Evolutionary conservation across 1,284 basidiomycete genomes (phyloP), one percentile per base, ranked within the genome.

Genomic region (Schizophyllum amplum): DNA sequence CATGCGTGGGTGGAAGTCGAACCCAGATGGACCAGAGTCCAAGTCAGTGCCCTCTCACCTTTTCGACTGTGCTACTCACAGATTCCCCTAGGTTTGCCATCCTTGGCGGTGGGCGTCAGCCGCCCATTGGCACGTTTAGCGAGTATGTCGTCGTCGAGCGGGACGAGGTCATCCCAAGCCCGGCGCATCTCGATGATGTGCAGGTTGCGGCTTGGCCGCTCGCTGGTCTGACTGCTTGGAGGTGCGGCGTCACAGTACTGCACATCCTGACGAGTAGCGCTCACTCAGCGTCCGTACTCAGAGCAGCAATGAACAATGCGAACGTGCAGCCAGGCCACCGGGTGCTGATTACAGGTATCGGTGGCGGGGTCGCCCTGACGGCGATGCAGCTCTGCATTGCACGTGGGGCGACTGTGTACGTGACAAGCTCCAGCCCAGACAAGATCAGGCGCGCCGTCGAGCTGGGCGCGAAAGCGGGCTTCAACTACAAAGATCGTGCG

Each of bases 311-410:
- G 47, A 79, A 91, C 42, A 86, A 92, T 63, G 92, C 80, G 0
- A 68, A 75, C 4, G 80, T 92, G 4, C 61, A 79, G 54, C 66
- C 72, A 6, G 89, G 84, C 4, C 82, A 93, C 51, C 88, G 85
- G 57, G 75, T 94, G 27, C 80, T 94, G 42, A 86, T 94, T 56
- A 90, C 87, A 1, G 88, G 88, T 15, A 81, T 87, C 47, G 87
- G 86, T n/a, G 86, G 92, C 11, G 92, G 92, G 5, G 92, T 94
- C 24, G 92, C 92, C 0, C 74, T 94, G 22, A 66, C 83, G 42
- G 86, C 90, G 0, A 69, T 94, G 54, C 92, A 94, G 67, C 71
- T 94, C 22, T 89, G 86, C 64, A 66, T 92, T 1, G 90, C 88
- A 0, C 33, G 17, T 62, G 89, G 90, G 6, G 90, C 88, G 0